phyloP scores from a whole-genome alignment of 768 basidiomycete genomes.

The Trametes elegans region DNA sequence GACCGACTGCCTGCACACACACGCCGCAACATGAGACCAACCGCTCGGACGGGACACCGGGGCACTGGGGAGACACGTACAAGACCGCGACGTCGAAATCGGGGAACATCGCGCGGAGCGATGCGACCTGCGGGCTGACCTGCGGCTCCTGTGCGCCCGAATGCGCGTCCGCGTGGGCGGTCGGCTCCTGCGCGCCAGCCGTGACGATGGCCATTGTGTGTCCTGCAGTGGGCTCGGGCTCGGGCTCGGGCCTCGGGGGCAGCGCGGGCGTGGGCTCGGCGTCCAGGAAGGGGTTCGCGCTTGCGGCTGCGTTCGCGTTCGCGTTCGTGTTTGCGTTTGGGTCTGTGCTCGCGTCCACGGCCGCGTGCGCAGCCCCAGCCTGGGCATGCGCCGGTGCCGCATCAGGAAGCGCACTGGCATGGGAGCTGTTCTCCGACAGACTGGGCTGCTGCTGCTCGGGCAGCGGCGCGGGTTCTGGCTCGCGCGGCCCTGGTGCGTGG shows the following conservation, averaged over 20 bases:
- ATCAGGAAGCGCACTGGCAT: slow-evolving; percentile 8
- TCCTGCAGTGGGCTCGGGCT: not conserved
- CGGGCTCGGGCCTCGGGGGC: slow-evolving; percentile 16
- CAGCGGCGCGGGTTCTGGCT: not conserved
- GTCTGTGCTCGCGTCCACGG: slow-evolving; percentile 1
- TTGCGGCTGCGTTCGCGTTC: not conserved
- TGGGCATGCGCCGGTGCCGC: not conserved
- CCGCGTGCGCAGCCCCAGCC: not conserved
- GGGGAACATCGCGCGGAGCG: slow-evolving; percentile 70
- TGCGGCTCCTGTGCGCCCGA: not conserved
- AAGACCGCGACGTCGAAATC: slow-evolving; percentile 75
- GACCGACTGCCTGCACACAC: slow-evolving; percentile 52
- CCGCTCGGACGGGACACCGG: not conserved
- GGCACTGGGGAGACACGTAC: slow-evolving; percentile 36
- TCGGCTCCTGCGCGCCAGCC: not conserved
- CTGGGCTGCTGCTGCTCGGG: not conserved
- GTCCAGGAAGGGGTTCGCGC: not conserved
- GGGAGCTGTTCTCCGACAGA: not conserved
- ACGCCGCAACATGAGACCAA: not conserved
- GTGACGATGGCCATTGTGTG: slow-evolving; percentile 5
- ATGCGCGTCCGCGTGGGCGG: not conserved
- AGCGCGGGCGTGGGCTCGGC: slow-evolving; percentile 16
- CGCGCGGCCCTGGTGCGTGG: too few species aligned
- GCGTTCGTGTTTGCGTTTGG: too few species aligned
- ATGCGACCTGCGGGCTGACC: slow-evolving; percentile 48